Conservation (phyloP, 2,329 filamentous ascomycete species). For the Pestalotiopsis fici region DNA sequence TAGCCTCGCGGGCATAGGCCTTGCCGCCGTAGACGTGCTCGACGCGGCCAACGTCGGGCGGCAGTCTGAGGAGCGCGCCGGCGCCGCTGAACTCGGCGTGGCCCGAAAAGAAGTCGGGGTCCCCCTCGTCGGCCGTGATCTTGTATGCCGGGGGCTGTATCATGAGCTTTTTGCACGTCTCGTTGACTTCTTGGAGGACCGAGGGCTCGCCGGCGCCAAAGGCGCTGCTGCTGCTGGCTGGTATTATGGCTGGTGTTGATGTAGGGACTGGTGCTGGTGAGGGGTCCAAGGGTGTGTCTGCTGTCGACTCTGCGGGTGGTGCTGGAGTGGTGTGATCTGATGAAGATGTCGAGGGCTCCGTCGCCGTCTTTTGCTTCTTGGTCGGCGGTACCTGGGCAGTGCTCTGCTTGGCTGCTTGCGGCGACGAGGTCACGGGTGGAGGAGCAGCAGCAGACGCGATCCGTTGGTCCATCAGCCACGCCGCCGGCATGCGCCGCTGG, state of each 20-base stretch:
- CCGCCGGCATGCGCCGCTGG: constrained; percentile 28
- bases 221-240: neutral
- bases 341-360: no score
- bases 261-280: no score
- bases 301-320: no score
- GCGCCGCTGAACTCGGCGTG: neutral
- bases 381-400: no score
- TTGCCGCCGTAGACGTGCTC: constrained; percentile 33
- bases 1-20: constrained; percentile 34
- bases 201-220: neutral
- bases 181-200: neutral
- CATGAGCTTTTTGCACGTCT: neutral
- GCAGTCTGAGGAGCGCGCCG: constrained; percentile 18
- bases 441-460: neutral
- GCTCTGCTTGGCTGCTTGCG: no score
- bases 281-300: no score
- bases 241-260: no score
- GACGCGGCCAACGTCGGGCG: constrained; percentile 34
- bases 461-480: neutral
- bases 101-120: neutral
- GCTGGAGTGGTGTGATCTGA: no score
- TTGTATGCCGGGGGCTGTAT: neutral
- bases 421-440: no score
- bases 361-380: neutral
- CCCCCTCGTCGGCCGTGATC: neutral